Conservation (phyloP, 768 basidiomycete species). For the Kwoniella pini region DNA sequence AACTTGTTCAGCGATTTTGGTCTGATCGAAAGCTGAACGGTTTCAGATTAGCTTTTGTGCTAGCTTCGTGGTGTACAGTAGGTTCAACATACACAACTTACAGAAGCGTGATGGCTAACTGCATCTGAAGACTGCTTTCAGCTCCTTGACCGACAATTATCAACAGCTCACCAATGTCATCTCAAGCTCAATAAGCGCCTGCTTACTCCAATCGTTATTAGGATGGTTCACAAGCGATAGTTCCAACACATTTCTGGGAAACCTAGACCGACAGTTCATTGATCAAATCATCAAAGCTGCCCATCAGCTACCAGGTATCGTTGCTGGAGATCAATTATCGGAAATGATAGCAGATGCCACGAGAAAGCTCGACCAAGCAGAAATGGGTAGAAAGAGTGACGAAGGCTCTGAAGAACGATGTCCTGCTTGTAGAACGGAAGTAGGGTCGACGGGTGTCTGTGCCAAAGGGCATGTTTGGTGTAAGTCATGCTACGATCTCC, state of each 20-base stretch:
- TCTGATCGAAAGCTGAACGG: constrained; percentile 12
- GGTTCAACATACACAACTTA: background rate
- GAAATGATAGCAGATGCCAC: background rate
- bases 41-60: constrained; percentile 18
- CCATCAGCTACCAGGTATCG: background rate
- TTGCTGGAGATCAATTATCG: background rate
- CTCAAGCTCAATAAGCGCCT: background rate
- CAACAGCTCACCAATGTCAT: background rate
- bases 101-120: background rate
- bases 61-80: constrained; percentile 32
- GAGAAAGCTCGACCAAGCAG: background rate
- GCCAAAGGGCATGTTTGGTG: constrained; percentile 41
- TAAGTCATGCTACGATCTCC: constrained; percentile 19
- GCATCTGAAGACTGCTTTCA: background rate
- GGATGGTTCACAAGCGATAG: constrained; percentile 3
- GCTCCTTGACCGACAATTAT: background rate
- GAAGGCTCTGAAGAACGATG: constrained; percentile 9
- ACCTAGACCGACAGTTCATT: constrained; percentile 12
- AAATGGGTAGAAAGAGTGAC: background rate
- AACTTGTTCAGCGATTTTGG: constrained; percentile 11
- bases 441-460: constrained; percentile 21
- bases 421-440: constrained; percentile 17
- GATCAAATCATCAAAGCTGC: constrained; percentile 8
- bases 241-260: too few species aligned
- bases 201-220: background rate